Base-by-base conservation (phyloP, 148 eudicot species). In the Camellia lanceoleosa region DNA sequence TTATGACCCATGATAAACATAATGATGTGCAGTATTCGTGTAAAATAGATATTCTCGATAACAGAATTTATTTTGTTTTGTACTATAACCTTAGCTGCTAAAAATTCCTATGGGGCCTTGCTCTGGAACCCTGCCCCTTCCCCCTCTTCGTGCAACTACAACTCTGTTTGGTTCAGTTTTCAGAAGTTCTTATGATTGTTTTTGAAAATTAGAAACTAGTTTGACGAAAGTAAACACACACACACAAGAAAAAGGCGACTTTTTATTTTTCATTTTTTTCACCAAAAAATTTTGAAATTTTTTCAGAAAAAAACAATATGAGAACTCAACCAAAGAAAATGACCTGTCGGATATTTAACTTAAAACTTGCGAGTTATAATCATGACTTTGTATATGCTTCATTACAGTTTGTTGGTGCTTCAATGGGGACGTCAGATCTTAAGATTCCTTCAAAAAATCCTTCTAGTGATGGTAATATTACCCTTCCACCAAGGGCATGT, bases 341-440 rank as follows among this genome's bases (percentile, higher is more conserved):
- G 19, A 52, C 10, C 8, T 73, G 60, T 3, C 3, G 12, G 3
- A 54, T 41, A 73, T 20, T 55, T 23, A 61, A 72, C n/a, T 52
- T 72, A 3, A 20, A 7, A 11, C 6, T 38, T 23, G 42, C 38
- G 7, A 56, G 23, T 47, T 12, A 10, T 44, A 46, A 18, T 75
- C 41, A 76, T 0, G 13, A 47, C 23, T 43, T 68, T 70, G 2
- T 70, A 16, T 72, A 30, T 73, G 20, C 63, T 58, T 66, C 43
- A 77, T 80, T 80, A 81, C 87, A 94, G 98, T 94, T 94, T 84
- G 83, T 94, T 71, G 98, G 98, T 47, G 98, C 98, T 71, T 91
- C 98, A 61, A 91, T 91, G 95, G 98, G 98, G 41, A 92, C 97
- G 38, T 91, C 98, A 59, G 88, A 94, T 85, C 89, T 94, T 42